Base-by-base conservation (phyloP, 257 asterid genomes). In the Verbena officinalis region DNA sequence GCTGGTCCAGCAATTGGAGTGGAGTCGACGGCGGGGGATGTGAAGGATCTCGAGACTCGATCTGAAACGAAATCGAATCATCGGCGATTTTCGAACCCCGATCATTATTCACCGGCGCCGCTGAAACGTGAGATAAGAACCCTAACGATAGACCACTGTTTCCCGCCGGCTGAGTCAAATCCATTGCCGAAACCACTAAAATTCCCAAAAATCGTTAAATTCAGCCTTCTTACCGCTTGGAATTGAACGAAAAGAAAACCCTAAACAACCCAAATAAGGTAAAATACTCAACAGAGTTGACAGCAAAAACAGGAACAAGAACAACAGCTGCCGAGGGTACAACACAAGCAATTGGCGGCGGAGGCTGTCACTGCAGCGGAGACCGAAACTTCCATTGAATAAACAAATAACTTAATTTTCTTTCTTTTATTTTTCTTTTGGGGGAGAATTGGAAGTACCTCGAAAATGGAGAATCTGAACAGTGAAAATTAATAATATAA, bases 1-100 rank as follows among this genome's bases (percentile, higher is more conserved):
- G 81, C 73, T 70, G 80, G 54, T 84, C 96, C 93, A 83, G 51
- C 75, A 84, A 56, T 55, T 84, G 96, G 19, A 82, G 95, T 4
- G 90, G 89, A 73, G 73, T 58, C 57, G 81, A 64, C 30, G 86
- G 84, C 38, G 58, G 59, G 20, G 73, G 74, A 27, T 73, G 75
- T 30, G 56, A 36, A 0, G 77, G 42, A 13, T 77, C 84, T 9
- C 76, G 59, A 43, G 90, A 80, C 45, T 86, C 95, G 51, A 82
- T 76, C 69, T 75, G 90, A 49, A 82, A 82, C 10, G 88, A 61
- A 46, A 86, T 80, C 11, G 95, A 73, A 31, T 70, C 90, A 19
- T 75, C 85, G 24, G 59, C 70, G 8, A 64, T 69, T 46, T 62
- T 76, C 36, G 84, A 33, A 4, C 52, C 62, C 58, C 81, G 83